Base-by-base conservation (phyloP, 176 grass and related monocot species). In the Carex myosuroides region DNA sequence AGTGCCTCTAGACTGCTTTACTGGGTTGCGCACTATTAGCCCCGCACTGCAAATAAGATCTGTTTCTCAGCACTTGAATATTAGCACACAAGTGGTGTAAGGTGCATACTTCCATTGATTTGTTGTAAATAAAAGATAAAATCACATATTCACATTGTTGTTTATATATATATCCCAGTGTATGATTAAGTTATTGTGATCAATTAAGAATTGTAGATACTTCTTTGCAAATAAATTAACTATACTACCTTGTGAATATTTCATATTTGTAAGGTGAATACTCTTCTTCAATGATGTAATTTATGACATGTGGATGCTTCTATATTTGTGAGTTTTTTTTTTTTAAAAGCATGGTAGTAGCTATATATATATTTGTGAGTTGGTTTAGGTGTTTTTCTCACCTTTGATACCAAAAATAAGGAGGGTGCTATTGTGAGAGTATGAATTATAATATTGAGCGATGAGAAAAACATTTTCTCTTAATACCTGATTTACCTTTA, bases 41-140 rank as follows among this genome's bases (percentile, higher is more conserved):
- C 95, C 95, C 0, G 86, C 91, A 14, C 85, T 98, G 29, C 86
- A 90, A 84, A 89, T 98, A 83, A 93, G 89, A 89, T 92, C 92
- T 57, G 74, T 87, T 30, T 83, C 67, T 8, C 90, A 89, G 74
- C 82, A 91, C 87, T 83, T 93, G 72, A 91, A 75, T 60, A 87
- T 86, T 60, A 48, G 79, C 13, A 86, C 87, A 11, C 79, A 84
- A 63, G 89, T 91, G n/a, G 37, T 57, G 0, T 92, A 88, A 92
- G 4, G 5, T 10, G 84, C 3, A 11, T 82, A 44, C 24, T 53
- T 76, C 16, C 64, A 58, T 48, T 82, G 42, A 10, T 44, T 82
- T 13, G 22, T 41, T 44, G 54, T 81, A 81, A 81, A 64, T 83
- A 29, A 6, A 78, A 63, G 10, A 8, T 62, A 12, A 68, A 12